Evolutionary conservation across 768 basidiomycete species (phyloP).

Genomic region (Boletus rex-veris): DNA sequence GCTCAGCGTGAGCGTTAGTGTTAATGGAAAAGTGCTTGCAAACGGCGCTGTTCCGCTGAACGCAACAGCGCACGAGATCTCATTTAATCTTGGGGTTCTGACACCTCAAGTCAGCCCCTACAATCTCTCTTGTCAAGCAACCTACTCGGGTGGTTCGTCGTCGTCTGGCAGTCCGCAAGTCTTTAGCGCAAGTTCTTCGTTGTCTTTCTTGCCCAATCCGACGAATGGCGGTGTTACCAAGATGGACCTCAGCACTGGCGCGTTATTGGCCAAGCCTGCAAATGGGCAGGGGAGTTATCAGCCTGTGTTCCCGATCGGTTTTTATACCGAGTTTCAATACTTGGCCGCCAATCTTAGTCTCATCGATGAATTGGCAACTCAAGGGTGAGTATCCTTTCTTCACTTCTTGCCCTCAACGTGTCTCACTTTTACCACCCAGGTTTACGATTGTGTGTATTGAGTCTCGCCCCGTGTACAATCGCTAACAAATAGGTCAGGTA

Average conservation of each 20-base stretch:
- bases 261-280: conserved; percentile 47
- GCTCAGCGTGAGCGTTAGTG: conserved; percentile 42
- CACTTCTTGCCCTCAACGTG: background rate
- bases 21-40: conserved; percentile 41
- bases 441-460: conserved; percentile 30
- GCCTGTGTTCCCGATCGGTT: conserved; percentile 46
- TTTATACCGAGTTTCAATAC: conserved; percentile 42
- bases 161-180: conserved; percentile 31
- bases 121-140: conserved; percentile 29
- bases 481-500: conserved; percentile 37
- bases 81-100: conserved; percentile 45
- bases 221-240: conserved; percentile 51
- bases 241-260: conserved; percentile 58
- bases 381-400: conserved; percentile 20
- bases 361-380: conserved; percentile 32
- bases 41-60: conserved; percentile 50
- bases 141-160: conserved; percentile 26
- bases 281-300: conserved; percentile 46
- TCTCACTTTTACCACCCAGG: conserved; percentile 1
- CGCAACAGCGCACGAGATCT: conserved; percentile 44
- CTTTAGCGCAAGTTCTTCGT: conserved; percentile 40
- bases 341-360: conserved; percentile 16
- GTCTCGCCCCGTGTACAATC: background rate
- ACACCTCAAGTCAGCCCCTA: conserved; percentile 36
- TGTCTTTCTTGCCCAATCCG: conserved; percentile 49